Evolutionary conservation across 345 rosid genomes (phyloP).

Genomic region (Eucalyptus pauciflora): DNA sequence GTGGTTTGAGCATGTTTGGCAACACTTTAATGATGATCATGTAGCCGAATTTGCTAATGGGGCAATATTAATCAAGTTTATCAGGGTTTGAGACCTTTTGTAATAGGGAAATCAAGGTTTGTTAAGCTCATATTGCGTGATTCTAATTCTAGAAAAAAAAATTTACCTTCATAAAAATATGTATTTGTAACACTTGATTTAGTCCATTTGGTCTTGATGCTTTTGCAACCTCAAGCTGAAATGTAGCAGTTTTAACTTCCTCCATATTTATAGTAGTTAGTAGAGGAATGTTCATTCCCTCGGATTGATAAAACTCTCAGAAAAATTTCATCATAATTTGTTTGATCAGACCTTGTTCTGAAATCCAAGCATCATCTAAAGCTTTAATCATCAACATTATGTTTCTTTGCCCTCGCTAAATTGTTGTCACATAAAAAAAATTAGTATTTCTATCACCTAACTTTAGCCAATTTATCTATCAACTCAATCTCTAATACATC

Average conservation of each 20-base stretch:
- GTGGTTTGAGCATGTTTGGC: not conserved
- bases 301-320: rapidly evolving
- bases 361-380: not conserved
- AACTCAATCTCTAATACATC: not conserved
- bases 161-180: not conserved
- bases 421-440: not conserved
- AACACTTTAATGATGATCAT: not conserved
- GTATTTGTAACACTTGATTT: not conserved
- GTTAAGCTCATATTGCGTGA: not conserved
- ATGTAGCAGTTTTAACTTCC: not conserved
- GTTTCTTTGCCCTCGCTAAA: not conserved
- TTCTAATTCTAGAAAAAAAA: not conserved
- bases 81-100: not conserved
- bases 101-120: not conserved
- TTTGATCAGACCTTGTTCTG: rapidly evolving
- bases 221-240: not conserved
- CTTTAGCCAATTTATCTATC: not conserved
- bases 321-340: no score
- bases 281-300: not conserved
- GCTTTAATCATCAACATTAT: not conserved
- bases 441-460: not conserved
- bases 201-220: rapidly evolving
- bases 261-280: not conserved
- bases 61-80: not conserved
- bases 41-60: not conserved